Evolutionary conservation across 2,329 filamentous ascomycete species (phyloP).

Genomic region (Teratosphaeria epicoccoides): DNA sequence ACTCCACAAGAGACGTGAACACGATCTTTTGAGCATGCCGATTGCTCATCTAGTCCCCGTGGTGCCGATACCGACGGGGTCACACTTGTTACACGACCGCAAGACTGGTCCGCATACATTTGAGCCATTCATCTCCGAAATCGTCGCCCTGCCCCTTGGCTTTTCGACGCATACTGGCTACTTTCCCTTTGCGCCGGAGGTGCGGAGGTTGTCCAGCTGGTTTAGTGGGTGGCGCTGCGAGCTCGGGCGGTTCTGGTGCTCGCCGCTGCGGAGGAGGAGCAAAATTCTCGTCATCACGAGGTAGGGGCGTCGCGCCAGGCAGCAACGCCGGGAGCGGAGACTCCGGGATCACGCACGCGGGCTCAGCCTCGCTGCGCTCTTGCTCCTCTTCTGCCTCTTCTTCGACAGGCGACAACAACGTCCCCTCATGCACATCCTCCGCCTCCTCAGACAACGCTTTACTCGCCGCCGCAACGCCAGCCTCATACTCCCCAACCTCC

Average conservation of each 20-base stretch:
- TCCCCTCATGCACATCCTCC: background rate
- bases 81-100: background rate
- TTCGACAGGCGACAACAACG: background rate
- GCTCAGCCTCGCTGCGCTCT: background rate
- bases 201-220: background rate
- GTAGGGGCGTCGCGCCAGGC: background rate
- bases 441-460: background rate
- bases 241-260: background rate
- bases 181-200: background rate
- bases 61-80: too few species aligned
- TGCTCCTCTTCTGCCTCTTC: background rate
- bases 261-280: background rate
- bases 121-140: background rate
- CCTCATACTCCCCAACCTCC: slow-evolving; percentile 4
- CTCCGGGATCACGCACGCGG: background rate
- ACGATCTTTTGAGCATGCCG: background rate
- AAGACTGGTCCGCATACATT: background rate
- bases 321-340: background rate
- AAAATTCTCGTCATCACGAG: background rate
- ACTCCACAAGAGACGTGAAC: too few species aligned
- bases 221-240: background rate
- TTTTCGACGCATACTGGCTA: background rate
- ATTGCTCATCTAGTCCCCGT: background rate
- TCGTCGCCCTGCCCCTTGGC: background rate
- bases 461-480: background rate